Percentiles rank a stretch among this genome's conserved stretches.
Evolutionary conservation across 345 rosid species (phyloP).

Genomic region (Aquilaria yunnanensis): DNA sequence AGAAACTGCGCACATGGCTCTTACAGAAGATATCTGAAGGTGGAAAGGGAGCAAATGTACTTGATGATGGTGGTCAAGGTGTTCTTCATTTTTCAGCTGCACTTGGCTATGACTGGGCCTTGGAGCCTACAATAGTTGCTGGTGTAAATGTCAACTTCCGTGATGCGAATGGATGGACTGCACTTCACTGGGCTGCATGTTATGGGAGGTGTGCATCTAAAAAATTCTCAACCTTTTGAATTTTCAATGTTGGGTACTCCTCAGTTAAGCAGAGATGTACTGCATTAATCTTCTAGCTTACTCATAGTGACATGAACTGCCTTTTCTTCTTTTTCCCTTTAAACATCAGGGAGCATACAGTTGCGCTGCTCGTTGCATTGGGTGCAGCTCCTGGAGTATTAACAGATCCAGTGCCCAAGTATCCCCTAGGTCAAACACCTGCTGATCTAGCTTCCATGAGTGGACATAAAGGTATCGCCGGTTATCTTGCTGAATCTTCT

Average conservation of each 20-base stretch:
- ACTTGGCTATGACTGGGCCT: slow-evolving; percentile 95
- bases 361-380: slow-evolving; percentile 71
- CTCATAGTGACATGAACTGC: slow-evolving; percentile 11
- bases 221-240: not conserved
- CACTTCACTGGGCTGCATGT: slow-evolving; percentile 99
- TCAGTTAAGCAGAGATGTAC: not conserved
- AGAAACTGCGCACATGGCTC: slow-evolving; percentile 75
- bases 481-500: slow-evolving; percentile 81
- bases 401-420: slow-evolving; percentile 71
- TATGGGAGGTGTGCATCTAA: slow-evolving; percentile 65
- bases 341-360: slow-evolving; percentile 59
- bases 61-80: slow-evolving; percentile 90
- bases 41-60: slow-evolving; percentile 81
- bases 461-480: slow-evolving; percentile 93
- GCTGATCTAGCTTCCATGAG: slow-evolving; percentile 80
- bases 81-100: slow-evolving; percentile 94
- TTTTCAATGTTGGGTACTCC: slow-evolving; percentile 4
- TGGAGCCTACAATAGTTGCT: slow-evolving; percentile 65
- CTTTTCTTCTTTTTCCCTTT: not conserved
- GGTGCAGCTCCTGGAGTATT: slow-evolving; percentile 78
- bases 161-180: slow-evolving; percentile 95
- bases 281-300: not conserved
- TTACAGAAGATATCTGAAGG: slow-evolving; percentile 65
- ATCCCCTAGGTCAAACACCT: slow-evolving; percentile 65
- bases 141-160: slow-evolving; percentile 92